Conservation (phyloP, 2,329 filamentous ascomycete genomes). For the Penicillium fuscoglaucum region DNA sequence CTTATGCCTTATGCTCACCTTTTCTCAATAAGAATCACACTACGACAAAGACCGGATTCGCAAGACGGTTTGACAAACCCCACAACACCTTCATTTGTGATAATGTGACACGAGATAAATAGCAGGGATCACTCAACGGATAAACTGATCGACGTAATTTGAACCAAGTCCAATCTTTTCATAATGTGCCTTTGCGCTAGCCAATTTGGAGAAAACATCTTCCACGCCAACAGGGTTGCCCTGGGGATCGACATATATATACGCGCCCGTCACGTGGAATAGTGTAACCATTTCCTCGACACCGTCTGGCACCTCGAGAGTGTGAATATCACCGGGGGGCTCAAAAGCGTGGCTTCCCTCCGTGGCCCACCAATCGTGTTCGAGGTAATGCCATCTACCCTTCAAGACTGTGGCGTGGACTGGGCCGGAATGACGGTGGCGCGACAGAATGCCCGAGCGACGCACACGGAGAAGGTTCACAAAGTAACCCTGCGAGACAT, state of each 20-base stretch:
- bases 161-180: slow-evolving; percentile 4
- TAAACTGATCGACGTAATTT: slow-evolving; percentile 6
- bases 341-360: neutral
- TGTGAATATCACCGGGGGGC: neutral
- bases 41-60: neutral
- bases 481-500: slow-evolving; percentile 35
- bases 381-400: neutral
- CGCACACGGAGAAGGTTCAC: slow-evolving; percentile 35
- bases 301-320: neutral
- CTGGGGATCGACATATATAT: neutral
- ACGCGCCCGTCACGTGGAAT: neutral
- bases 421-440: slow-evolving; percentile 29
- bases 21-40: neutral
- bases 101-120: neutral
- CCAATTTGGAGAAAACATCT: slow-evolving; percentile 9
- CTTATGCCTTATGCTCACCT: neutral
- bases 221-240: slow-evolving; percentile 1
- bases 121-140: neutral
- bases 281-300: neutral
- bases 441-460: slow-evolving; percentile 33
- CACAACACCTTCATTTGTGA: neutral
- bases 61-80: neutral
- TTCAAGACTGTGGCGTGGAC: neutral
- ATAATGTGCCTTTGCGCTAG: slow-evolving; percentile 10
- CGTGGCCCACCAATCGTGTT: neutral